Evolutionary conservation across 768 basidiomycete species (phyloP), one percentile per base, ranked within the genome.

Genomic region (Mycena maculata): DNA sequence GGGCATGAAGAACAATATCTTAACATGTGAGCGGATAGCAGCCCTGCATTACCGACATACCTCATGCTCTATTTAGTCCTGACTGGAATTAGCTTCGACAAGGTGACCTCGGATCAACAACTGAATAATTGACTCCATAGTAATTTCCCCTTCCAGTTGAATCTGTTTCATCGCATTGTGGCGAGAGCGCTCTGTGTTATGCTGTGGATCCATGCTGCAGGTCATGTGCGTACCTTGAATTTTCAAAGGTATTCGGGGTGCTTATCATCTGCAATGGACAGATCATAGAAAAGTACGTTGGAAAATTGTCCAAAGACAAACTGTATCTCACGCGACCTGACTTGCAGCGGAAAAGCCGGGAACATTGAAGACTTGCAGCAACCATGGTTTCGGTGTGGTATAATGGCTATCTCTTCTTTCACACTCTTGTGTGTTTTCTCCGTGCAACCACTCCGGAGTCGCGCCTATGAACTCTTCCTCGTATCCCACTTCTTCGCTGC

Each of bases 1-100:
- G 27, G 88, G 87, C 1, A 86, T 85, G 67, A 87, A 86, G 76
- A 90, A 91, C 75, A 90, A 90, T 62, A 72, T 88, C 33, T 73
- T 87, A 30, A 74, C 80, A 4, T 72, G 81, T 82, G 65, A 27
- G 81, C 74, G 7, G 54, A 15, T 53, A 45, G 45, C 31, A 33
- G 25, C 56, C 7, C 36, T 49, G 20, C 2, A 25, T 12, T 22
- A 13, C 31, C 28, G 27, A 1, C n/a, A n/a, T 15, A 22, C 22
- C 39, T 60, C 49, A 54, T 22, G 36, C 22, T 3, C 23, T 57
- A 38, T 22, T 31, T 64, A 88, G 87, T 80, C 33, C 71, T 88
- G 36, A 88, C 87, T 4, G 86, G 87, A 22, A 76, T 89, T 52
- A 83, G 85, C 61, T 84, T 79, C 60, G 78, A 81, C 70, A 82